Evolutionary conservation across 2,329 filamentous ascomycete genomes (phyloP).

Genomic region (Pseudogymnoascus sp.): DNA sequence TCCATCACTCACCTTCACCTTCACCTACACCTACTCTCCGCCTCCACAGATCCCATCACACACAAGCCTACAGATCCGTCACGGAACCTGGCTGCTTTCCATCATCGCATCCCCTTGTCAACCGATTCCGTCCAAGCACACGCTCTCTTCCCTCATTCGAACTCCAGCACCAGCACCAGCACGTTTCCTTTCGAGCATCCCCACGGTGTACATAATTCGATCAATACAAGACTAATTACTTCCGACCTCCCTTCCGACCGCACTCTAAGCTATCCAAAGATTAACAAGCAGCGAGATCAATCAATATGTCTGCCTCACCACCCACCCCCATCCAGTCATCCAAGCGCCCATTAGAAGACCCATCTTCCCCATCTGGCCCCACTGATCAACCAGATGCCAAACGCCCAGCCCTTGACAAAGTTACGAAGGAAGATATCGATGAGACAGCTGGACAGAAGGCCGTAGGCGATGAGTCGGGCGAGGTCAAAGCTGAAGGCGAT

Average conservation of each 20-base stretch:
- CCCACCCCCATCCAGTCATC: constrained; percentile 59
- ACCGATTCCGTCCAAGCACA: constrained; percentile 29
- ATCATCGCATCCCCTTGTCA: constrained; percentile 20
- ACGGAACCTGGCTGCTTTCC: constrained; percentile 3
- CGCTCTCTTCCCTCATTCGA: constrained; percentile 29
- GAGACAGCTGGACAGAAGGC: constrained; percentile 35
- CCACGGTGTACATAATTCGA: constrained; percentile 74
- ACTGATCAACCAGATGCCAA: constrained; percentile 96
- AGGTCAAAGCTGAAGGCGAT: constrained; percentile 29
- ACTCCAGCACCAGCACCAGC: constrained; percentile 56
- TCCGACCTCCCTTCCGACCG: constrained; percentile 38
- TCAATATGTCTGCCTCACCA: constrained; percentile 67
- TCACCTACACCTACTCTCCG: constrained; percentile 27
- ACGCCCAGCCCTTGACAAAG: constrained; percentile 90
- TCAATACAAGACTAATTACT: constrained; percentile 48
- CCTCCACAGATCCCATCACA: constrained; percentile 11
- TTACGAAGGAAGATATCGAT: constrained; percentile 54
- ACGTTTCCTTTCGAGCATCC: constrained; percentile 86
- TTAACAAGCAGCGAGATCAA: constrained; percentile 32
- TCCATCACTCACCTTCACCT: constrained; percentile 28
- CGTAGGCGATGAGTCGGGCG: constrained; percentile 32
- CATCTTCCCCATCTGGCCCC: constrained; percentile 85
- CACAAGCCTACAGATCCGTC: constrained; percentile 12
- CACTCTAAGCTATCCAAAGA: constrained; percentile 27
- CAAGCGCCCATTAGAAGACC: constrained; percentile 95